A percentile compares a stretch with the other conserved stretches of the same genome.
phyloP scores from a whole-genome alignment of 371 early-diverging fungal species.

The Hamiltosporidium tvaerminnensis region DNA sequence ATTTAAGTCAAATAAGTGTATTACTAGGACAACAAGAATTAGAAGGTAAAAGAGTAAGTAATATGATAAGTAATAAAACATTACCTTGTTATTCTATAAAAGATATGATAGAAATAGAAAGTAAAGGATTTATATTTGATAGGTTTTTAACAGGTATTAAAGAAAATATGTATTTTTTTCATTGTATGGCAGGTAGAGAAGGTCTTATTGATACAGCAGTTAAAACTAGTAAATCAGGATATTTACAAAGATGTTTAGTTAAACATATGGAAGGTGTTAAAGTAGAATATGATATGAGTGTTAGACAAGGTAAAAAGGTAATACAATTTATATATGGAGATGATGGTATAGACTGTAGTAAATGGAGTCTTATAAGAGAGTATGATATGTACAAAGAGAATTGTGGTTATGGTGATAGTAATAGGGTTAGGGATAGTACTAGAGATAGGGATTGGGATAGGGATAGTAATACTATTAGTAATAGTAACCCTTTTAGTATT shows the following conservation, averaged over 20 bases:
- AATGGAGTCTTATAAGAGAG: conserved; percentile 55
- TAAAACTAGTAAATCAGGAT: conserved; percentile 95
- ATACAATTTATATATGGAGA: conserved; percentile 96
- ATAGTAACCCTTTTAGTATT: not conserved
- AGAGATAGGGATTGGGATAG: not conserved
- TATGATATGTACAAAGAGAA: not conserved
- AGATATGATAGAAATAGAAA: conserved; percentile 56
- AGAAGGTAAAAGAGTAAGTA: conserved; percentile 92
- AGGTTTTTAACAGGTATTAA: conserved; percentile 97
- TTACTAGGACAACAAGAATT: conserved; percentile 94
- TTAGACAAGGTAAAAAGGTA: conserved; percentile 77
- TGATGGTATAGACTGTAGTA: conserved; percentile 88
- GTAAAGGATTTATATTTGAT: conserved; percentile 82
- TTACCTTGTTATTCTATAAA: conserved; percentile 66
- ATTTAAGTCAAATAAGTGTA: conserved; percentile 91
- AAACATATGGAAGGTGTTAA: conserved; percentile 90
- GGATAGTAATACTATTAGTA: not conserved
- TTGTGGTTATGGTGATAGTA: not conserved
- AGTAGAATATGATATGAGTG: conserved; percentile 87
- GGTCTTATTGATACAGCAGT: conserved; percentile 99
- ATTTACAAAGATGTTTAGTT: conserved; percentile 94
- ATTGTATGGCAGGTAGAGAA: conserved; percentile 99
- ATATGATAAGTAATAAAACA: conserved; percentile 87
- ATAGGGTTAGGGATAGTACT: not conserved
- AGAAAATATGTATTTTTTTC: conserved; percentile 66